Percentiles rank a stretch among this genome's conserved stretches.
phyloP scores from a whole-genome alignment of 2,329 filamentous ascomycete genomes.

The Penicillium sumatraense region DNA sequence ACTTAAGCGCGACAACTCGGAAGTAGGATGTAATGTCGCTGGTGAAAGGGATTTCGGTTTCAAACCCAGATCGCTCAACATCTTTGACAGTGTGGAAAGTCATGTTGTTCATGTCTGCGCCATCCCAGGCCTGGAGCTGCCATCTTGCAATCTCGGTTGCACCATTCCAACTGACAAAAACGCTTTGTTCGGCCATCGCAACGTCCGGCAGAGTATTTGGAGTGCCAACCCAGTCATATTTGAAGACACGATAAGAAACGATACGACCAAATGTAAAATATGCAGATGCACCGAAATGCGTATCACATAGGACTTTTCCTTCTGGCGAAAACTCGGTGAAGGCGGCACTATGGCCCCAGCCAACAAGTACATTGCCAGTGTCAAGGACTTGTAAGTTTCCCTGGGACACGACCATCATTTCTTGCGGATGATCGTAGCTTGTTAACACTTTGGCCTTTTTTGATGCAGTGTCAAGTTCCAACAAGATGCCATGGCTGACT shows the following conservation, averaged over 20 bases:
- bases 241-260: conserved; percentile 62
- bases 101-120: conserved; percentile 14
- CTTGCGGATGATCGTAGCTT: conserved; percentile 24
- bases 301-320: conserved; percentile 30
- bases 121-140: conserved; percentile 28
- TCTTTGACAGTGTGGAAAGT: conserved; percentile 18
- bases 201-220: conserved; percentile 46
- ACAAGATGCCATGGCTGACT: conserved; percentile 22
- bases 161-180: conserved; percentile 43
- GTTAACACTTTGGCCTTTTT: conserved; percentile 14
- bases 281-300: conserved; percentile 50
- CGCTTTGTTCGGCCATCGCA: conserved; percentile 16
- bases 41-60: conserved; percentile 22
- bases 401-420: conserved; percentile 23
- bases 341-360: conserved; percentile 57
- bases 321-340: conserved; percentile 51
- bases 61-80: conserved; percentile 26
- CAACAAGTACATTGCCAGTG: conserved; percentile 53
- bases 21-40: conserved; percentile 19
- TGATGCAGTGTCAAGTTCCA: conserved; percentile 19
- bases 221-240: conserved; percentile 56
- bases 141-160: conserved; percentile 39
- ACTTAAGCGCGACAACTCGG: conserved; percentile 25
- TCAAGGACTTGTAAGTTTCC: conserved; percentile 27
- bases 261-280: conserved; percentile 52